Percentiles rank a stretch among this genome's conserved stretches.
Evolutionary conservation across 73 alveolate genomes (phyloP).

Genomic region (Paramecium tetraurelia): DNA sequence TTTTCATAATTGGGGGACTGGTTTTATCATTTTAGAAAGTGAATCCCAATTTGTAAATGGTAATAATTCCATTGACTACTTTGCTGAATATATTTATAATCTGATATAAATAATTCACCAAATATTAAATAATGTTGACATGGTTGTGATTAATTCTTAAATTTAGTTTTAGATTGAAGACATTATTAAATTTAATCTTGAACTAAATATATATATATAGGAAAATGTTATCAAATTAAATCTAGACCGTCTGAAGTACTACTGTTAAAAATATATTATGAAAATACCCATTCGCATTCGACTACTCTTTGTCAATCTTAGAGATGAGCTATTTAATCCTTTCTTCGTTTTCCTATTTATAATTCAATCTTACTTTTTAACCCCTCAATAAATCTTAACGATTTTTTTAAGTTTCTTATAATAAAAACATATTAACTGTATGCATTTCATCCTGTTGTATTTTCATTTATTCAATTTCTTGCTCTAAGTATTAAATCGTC

Average conservation of each 20-base stretch:
- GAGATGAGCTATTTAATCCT: not conserved
- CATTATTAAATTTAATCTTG: not conserved
- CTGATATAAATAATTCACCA: not conserved
- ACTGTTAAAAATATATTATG: not conserved
- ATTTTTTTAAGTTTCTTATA: constrained; percentile 1
- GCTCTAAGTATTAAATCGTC: not conserved
- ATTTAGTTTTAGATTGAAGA: not conserved
- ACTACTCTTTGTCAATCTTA: not conserved
- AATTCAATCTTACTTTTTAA: not conserved
- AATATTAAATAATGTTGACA: not conserved
- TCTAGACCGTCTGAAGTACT: constrained; percentile 26
- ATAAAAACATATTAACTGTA: not conserved
- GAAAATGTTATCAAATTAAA: not conserved
- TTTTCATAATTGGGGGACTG: not conserved
- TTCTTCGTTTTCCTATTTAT: not conserved
- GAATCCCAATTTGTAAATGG: not conserved
- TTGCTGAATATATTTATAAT: not conserved
- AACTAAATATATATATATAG: not conserved
- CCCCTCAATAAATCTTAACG: constrained; percentile 7
- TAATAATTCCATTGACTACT: not conserved
- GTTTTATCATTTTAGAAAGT: not conserved
- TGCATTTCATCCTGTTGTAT: not conserved
- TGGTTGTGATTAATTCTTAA: not conserved
- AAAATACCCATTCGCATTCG: not conserved
- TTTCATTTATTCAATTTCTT: constrained; percentile 20